phyloP scores from a whole-genome alignment of 805 yeast species.

The Priceomyces melissophilus region DNA sequence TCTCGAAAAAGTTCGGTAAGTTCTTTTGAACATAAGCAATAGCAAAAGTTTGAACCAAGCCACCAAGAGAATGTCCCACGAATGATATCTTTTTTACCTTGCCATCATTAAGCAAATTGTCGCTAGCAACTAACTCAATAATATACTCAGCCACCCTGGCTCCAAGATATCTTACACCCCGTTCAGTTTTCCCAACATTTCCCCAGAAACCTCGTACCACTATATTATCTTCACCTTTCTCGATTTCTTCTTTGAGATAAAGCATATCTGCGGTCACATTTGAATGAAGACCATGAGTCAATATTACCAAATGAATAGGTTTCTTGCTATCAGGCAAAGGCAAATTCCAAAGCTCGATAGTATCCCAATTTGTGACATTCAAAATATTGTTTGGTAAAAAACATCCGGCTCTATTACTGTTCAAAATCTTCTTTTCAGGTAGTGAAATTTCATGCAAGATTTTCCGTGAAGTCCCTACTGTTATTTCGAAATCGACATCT shows the following conservation, averaged over 20 bases:
- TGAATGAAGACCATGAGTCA: constrained; percentile 92
- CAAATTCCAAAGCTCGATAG: constrained; percentile 70
- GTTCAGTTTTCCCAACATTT: constrained; percentile 83
- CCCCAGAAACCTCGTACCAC: constrained; percentile 80
- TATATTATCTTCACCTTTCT: constrained; percentile 55
- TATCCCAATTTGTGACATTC: constrained; percentile 51
- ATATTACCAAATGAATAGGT: constrained; percentile 78
- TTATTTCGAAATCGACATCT: constrained; percentile 62
- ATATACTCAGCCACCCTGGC: constrained; percentile 74
- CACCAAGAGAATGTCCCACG: constrained; percentile 92
- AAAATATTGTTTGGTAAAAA: constrained; percentile 29
- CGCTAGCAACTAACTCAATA: constrained; percentile 48
- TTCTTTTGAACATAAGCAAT: constrained; percentile 70
- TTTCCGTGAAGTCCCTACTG: constrained; percentile 47
- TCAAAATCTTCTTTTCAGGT: constrained; percentile 16
- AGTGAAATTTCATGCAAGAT: constrained; percentile 27
- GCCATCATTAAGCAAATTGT: constrained; percentile 31
- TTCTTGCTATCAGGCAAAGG: constrained; percentile 46
- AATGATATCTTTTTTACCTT: constrained; percentile 69
- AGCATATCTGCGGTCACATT: constrained; percentile 89
- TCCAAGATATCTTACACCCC: constrained; percentile 84
- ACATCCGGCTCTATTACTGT: constrained; percentile 27
- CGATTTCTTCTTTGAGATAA: constrained; percentile 78
- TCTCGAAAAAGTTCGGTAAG: constrained; percentile 67
- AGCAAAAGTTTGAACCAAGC: constrained; percentile 87